Base-by-base conservation (phyloP, 1,139 yeast species). In the Candida buenavistaensis region DNA sequence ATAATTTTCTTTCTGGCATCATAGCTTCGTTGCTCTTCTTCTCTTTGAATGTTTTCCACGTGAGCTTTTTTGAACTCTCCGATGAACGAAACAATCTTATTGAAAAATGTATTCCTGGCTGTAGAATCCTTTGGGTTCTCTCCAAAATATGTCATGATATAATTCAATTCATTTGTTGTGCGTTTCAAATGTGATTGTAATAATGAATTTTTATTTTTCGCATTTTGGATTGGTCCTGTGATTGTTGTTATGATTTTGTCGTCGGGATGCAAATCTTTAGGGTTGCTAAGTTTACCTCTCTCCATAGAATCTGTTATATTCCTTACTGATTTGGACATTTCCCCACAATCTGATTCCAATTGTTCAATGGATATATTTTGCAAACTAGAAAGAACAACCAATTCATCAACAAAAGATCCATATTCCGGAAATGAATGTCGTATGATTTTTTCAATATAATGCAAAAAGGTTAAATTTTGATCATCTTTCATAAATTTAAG, bases 401-500 rank as follows among this genome's bases (percentile, higher is more conserved):
- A 65, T 36, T 92, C 97, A 46, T 84, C 87, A 9, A 83, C 78
- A 59, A 92, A 90, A 2, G 72, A 72, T 30, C 87, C 83, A 43
- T 78, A 68, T 36, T 86, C 89, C 0, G 96, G 90, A 52, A 86
- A 90, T 19, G 83, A 75, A 23, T 74, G 75, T 36, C 97, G 68
- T 14, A 92, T 75, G 23, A 85, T 75, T 50, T 78, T 80, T 55
- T 92, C 98, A 38, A 92, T 80, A 51, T 88, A 89, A 52, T 92
- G 96, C 51, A 92, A 61, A 51, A 92, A 83, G 14, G 90, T 84
- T 73, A 82, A 78, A 49, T 86, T 88, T 44, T 80, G 76, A 22
- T 80, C 75, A 51, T 89, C 95, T 59, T 92, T 92, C 64, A 94
- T 82, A 52, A 89, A 88, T 33, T 82, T 86, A 39, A 92, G 68